A percentile compares a stretch with the other conserved stretches of the same genome.
phyloP scores from a whole-genome alignment of 1,139 yeast genomes.

The Yamadazyma sp. region DNA sequence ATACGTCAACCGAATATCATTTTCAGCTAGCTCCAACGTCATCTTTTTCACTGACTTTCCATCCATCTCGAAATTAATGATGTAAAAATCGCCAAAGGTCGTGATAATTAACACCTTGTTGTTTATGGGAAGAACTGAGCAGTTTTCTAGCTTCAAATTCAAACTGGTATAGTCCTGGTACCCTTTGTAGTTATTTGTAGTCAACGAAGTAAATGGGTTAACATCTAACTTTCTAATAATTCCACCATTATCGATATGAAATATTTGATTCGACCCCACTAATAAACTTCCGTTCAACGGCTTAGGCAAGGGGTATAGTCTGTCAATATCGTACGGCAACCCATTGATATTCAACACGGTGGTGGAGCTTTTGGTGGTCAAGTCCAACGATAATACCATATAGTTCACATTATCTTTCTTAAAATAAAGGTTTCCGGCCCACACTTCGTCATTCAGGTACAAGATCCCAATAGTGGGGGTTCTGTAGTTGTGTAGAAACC shows the following conservation, averaged over 20 bases:
- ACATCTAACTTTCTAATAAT: conserved; percentile 65
- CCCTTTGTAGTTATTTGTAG: conserved; percentile 49
- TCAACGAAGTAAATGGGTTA: conserved; percentile 53
- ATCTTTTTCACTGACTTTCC: conserved; percentile 45
- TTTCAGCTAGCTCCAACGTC: conserved; percentile 29
- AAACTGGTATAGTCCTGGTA: conserved; percentile 54
- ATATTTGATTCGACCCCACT: conserved; percentile 73
- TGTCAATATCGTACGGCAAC: conserved; percentile 74
- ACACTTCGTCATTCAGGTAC: conserved; percentile 61
- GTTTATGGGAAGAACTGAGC: conserved; percentile 48
- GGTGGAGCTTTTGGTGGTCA: conserved; percentile 62
- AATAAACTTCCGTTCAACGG: conserved; percentile 75
- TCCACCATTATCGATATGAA: conserved; percentile 85
- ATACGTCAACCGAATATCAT: conserved; percentile 22
- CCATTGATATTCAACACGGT: conserved; percentile 62
- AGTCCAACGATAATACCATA: conserved; percentile 65
- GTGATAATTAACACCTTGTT: conserved; percentile 55
- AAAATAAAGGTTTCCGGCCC: conserved; percentile 72
- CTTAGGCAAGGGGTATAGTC: conserved; percentile 58
- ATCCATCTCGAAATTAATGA: conserved; percentile 52
- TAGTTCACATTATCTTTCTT: conserved; percentile 64
- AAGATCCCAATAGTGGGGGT: conserved; percentile 81
- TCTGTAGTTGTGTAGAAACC: conserved; percentile 67
- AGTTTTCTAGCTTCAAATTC: conserved; percentile 58
- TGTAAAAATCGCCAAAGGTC: conserved; percentile 50